Evolutionary conservation across 768 basidiomycete species (phyloP).

Genomic region (Serendipita sp.): DNA sequence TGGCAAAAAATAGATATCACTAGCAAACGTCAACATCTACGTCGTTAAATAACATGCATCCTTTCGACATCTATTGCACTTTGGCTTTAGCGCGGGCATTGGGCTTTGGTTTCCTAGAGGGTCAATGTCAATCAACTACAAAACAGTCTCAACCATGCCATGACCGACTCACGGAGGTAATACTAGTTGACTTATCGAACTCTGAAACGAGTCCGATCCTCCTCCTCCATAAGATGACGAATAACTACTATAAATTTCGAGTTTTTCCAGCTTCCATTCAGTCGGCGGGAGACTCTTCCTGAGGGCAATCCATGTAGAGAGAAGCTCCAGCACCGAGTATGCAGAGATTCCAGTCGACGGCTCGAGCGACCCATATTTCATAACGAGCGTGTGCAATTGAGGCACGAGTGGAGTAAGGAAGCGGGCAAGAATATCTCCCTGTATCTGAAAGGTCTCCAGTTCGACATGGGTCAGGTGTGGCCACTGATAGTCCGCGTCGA

Average conservation of each 20-base stretch:
- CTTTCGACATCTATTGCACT: no score
- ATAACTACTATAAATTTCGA: not conserved
- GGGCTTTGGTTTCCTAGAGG: no score
- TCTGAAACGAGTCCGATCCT: no score
- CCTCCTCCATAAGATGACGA: no score
- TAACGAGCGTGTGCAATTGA: not conserved
- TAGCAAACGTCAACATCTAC: no score
- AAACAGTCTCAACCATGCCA: no score
- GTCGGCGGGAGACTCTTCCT: not conserved
- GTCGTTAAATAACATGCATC: no score
- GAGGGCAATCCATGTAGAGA: not conserved
- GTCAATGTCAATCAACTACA: no score
- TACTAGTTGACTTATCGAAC: no score
- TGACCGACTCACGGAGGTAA: no score
- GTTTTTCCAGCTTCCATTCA: not conserved
- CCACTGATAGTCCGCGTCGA: not conserved
- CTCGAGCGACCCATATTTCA: not conserved
- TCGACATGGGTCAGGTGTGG: not conserved
- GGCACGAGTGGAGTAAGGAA: not conserved
- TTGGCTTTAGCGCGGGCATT: no score
- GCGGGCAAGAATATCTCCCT: not conserved
- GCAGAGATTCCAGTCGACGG: not conserved
- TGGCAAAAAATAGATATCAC: no score
- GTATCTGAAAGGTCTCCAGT: not conserved
- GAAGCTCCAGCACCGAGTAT: not conserved